Percentiles rank a stretch among this genome's conserved stretches.
phyloP scores from a whole-genome alignment of 345 rosid genomes.

The Populus deltoides region DNA sequence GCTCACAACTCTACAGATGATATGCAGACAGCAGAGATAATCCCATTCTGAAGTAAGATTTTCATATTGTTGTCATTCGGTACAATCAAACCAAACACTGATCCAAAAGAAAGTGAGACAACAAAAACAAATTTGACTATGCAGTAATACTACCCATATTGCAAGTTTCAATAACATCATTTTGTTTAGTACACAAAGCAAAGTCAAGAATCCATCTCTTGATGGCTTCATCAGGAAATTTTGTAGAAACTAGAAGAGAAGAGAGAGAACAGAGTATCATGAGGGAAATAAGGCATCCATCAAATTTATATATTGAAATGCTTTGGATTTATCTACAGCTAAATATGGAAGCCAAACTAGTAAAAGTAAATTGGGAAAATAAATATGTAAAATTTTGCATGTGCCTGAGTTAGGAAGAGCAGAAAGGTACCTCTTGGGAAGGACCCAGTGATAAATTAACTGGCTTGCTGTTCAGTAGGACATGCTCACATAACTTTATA shows the following conservation, averaged over 20 bases:
- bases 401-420: background rate
- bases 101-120: background rate
- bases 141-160: background rate
- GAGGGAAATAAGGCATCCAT: background rate
- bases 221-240: background rate
- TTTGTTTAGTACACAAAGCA: background rate
- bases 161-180: background rate
- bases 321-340: background rate
- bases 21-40: background rate
- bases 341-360: background rate
- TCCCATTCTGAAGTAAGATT: background rate
- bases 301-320: too few relatives aligned
- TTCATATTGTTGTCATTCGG: background rate
- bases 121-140: background rate
- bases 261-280: background rate
- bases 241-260: background rate
- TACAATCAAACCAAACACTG: background rate
- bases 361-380: background rate
- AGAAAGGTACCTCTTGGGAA: slow-evolving; percentile 57
- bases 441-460: slow-evolving; percentile 56
- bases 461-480: slow-evolving; percentile 53
- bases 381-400: background rate
- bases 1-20: background rate
- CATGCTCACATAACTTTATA: slow-evolving; percentile 68
- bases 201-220: background rate